Evolutionary conservation across 257 asterid species (phyloP).

Genomic region (Anisodus acutangulus): DNA sequence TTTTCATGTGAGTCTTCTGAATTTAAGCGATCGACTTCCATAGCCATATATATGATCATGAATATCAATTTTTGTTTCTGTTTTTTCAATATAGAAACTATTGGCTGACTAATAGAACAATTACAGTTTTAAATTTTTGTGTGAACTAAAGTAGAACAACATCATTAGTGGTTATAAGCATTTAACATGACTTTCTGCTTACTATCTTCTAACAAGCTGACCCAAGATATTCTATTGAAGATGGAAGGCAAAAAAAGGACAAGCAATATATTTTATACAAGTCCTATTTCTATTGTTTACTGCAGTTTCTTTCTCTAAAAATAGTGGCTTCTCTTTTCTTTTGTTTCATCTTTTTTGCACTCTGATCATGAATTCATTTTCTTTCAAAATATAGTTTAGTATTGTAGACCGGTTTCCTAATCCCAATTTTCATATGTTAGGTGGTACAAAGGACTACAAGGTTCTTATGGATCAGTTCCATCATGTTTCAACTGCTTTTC

Average conservation of each 20-base stretch:
- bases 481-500: constrained; percentile 83
- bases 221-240: no score
- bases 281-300: neutral
- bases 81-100: neutral
- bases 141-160: no score
- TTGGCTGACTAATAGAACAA: neutral
- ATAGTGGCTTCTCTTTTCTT: neutral
- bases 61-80: neutral
- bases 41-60: neutral
- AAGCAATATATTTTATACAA: neutral
- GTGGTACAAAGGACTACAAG: constrained; percentile 89
- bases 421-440: constrained; percentile 38
- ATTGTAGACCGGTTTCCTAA: neutral
- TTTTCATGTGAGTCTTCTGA: constrained; percentile 78
- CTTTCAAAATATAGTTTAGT: neutral
- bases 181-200: no score
- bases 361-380: neutral
- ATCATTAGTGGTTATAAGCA: no score
- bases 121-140: neutral
- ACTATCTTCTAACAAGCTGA: no score
- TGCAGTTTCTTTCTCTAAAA: neutral
- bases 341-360: neutral
- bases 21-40: neutral
- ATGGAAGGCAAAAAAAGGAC: neutral
- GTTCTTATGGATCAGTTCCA: constrained; percentile 93